Base-by-base conservation (phyloP, 2,329 filamentous ascomycete genomes). In the Lecanicillium sp. region DNA sequence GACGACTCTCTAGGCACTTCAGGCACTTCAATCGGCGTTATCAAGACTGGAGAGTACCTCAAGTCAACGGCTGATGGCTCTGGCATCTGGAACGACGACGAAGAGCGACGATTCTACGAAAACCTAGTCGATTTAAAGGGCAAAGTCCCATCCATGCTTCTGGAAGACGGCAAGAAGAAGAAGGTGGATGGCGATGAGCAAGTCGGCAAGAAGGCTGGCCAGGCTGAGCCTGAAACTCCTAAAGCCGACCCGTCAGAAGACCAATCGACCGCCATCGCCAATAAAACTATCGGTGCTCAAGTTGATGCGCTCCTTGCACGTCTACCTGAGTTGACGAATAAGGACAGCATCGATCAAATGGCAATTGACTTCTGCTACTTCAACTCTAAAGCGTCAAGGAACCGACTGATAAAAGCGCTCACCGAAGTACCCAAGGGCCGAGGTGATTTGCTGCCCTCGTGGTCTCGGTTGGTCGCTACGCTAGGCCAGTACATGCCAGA, bases 41-140 rank as follows among this genome's bases (percentile, higher is more conserved):
- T 97, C 50, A 97, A 96, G 64, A 84, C 89, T 10, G 87, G 87
- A 1, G 90, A 97, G 50, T 97, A 96, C 54, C 70, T 97, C 29
- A 84, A 87, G 28, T 89, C 88, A 11, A 86, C 94, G 57, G 84
- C 82, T 17, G 90, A 97, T 43, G 89, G 88, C 15, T 77, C 89
- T 17, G 92, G 92, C 1, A 97, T 98, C 46, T 98, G 92, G 92
- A 89, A 96, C 64, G 92, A 98, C 51, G 92, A 98, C 55, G 92
- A 98, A 39, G 90, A 98, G 62, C 81, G 92, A 43, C 85, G 92
- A 44, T 98, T 98, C 59, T 98, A 98, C 63, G 92, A 98, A 66
- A 97, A 96, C 47, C 63, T 98, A 10, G 84, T 94, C 11, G 92
- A 98, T 56, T 68, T 98, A 13, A 95, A 94, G 56, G 92, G 94